Percentiles rank a stretch among this genome's conserved stretches.
These are phyloP conservation scores for Boletus huronensis DNA, from an alignment of 768 basidiomycete genomes.

Conservation along the genomic window DNA sequence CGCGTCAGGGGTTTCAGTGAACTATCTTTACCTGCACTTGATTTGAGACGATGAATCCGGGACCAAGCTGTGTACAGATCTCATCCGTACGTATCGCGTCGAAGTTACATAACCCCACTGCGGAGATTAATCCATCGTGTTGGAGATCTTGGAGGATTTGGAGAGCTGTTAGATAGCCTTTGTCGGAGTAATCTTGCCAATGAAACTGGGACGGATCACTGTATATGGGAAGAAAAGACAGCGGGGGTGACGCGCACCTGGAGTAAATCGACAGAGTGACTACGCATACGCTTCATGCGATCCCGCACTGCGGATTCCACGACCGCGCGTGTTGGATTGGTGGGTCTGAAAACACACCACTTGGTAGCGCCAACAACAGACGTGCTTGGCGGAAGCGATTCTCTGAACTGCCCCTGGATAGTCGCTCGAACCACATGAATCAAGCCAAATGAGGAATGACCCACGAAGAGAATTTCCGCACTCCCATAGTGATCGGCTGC, in stretches of 20 bases:
- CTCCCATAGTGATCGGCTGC: constrained; percentile 86
- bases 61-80: constrained; percentile 72
- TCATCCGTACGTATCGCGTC: constrained; percentile 73
- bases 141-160: constrained; percentile 58
- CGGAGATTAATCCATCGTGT: constrained; percentile 53
- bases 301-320: constrained; percentile 67
- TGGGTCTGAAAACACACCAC: constrained; percentile 74
- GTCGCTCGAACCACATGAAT: neutral
- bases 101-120: constrained; percentile 79
- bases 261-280: constrained; percentile 59
- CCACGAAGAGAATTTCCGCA: constrained; percentile 76
- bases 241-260: constrained; percentile 45
- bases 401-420: constrained; percentile 65
- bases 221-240: neutral
- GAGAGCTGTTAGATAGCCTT: constrained; percentile 45
- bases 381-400: constrained; percentile 38
- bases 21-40: constrained; percentile 65
- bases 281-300: constrained; percentile 65
- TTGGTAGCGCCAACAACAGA: constrained; percentile 73
- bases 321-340: constrained; percentile 46
- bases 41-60: constrained; percentile 72
- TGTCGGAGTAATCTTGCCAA: constrained; percentile 67
- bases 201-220: constrained; percentile 52
- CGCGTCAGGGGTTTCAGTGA: neutral
- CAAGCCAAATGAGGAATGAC: constrained; percentile 19